A percentile compares a stretch with the other conserved stretches of the same genome.
phyloP scores from a whole-genome alignment of 1,139 yeast species.

The Scheffersomyces parashehatae region DNA sequence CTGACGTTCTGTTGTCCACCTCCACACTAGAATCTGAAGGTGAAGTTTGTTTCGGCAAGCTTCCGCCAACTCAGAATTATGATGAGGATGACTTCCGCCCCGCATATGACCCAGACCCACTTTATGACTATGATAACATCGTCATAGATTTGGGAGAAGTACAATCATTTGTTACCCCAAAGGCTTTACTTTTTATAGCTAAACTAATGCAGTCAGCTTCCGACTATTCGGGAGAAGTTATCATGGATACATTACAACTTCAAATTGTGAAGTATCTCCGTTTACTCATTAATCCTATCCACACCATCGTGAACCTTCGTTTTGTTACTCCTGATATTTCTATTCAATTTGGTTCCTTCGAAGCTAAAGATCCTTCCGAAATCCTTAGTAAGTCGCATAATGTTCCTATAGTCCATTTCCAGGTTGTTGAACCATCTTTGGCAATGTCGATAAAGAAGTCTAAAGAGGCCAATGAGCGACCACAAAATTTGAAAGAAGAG shows the following conservation, averaged over 20 bases:
- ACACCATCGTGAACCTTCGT: constrained; percentile 47
- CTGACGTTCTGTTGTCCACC: not conserved
- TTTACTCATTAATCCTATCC: constrained; percentile 32
- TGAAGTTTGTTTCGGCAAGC: not conserved
- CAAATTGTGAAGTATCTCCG: constrained; percentile 52
- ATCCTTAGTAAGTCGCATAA: constrained; percentile 17
- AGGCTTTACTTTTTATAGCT: constrained; percentile 29
- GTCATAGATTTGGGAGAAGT: constrained; percentile 54
- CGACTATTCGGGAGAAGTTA: constrained; percentile 42
- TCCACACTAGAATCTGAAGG: constrained; percentile 8
- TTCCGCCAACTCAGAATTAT: constrained; percentile 39
- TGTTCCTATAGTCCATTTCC: constrained; percentile 26
- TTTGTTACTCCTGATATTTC: constrained; percentile 51
- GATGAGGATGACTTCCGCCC: constrained; percentile 49
- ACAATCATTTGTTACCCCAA: constrained; percentile 38
- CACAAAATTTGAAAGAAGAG: constrained; percentile 7
- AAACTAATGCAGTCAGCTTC: constrained; percentile 31
- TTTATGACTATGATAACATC: constrained; percentile 54
- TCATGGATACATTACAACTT: constrained; percentile 66
- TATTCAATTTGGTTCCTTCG: constrained; percentile 46
- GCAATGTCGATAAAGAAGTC: constrained; percentile 23
- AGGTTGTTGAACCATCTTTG: constrained; percentile 38
- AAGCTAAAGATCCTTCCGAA: constrained; percentile 16
- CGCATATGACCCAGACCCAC: constrained; percentile 37
- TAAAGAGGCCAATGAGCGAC: constrained; percentile 6